Evolutionary conservation across 257 asterid species (phyloP).

Genomic region (Nicotiana benthamiana): DNA sequence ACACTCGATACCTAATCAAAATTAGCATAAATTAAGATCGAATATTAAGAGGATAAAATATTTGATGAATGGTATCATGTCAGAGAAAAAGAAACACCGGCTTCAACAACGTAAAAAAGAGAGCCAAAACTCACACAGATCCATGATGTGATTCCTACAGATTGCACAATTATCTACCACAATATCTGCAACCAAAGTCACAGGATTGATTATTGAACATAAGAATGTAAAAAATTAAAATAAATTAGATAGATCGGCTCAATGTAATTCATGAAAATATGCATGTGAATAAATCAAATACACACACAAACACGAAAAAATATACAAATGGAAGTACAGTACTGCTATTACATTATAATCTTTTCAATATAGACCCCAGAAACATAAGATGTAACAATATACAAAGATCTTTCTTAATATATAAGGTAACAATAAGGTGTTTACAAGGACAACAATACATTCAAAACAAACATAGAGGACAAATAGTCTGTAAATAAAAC

Average conservation of each 20-base stretch:
- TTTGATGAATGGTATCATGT: not conserved
- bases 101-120: not conserved
- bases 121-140: constrained; percentile 62
- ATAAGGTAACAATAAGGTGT: not conserved
- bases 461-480: not conserved
- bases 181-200: constrained; percentile 48
- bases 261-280: not conserved
- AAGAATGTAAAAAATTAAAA: not conserved
- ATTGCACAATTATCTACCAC: constrained; percentile 96
- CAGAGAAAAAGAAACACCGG: not conserved
- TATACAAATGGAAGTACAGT: not conserved
- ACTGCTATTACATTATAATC: not conserved
- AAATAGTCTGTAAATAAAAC: not conserved
- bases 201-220: not conserved
- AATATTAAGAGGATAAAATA: not conserved
- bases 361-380: not conserved
- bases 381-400: not conserved
- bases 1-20: constrained; percentile 76
- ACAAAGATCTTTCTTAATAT: not conserved
- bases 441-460: not conserved
- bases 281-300: not conserved
- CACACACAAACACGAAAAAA: not conserved
- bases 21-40: not conserved
- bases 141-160: constrained; percentile 96
- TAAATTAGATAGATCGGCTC: not conserved